Evolutionary conservation across 2,329 filamentous ascomycete genomes (phyloP).

Genomic region (Emergomyces orientalis): DNA sequence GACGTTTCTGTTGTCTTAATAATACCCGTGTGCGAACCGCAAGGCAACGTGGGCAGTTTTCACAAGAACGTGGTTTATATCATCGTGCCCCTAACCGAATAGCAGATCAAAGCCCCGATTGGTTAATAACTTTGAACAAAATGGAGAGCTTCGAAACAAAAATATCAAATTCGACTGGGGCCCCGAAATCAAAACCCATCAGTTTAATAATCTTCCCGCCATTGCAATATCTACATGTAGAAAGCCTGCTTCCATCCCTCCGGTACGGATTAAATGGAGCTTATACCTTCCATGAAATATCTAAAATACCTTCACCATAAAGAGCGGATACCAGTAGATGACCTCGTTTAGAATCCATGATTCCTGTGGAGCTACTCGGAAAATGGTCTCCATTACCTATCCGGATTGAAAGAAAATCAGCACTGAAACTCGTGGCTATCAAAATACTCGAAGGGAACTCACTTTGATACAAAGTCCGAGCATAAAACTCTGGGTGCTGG

Average conservation of each 20-base stretch:
- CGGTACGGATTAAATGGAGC: neutral
- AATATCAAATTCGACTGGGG: neutral
- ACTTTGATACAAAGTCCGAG: constrained; percentile 15
- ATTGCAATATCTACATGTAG: neutral
- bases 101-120: neutral
- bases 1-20: neutral
- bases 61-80: neutral
- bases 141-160: neutral
- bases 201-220: neutral
- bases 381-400: constrained; percentile 16
- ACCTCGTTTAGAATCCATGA: constrained; percentile 16
- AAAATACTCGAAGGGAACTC: neutral
- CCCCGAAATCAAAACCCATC: neutral
- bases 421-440: neutral
- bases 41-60: neutral
- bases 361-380: constrained; percentile 13
- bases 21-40: neutral
- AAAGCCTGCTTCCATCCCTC: neutral
- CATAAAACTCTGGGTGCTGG: constrained; percentile 10
- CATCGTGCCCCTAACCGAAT: too few relatives aligned
- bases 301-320: constrained; percentile 16
- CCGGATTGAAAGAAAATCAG: neutral
- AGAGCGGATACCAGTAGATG: constrained; percentile 14
- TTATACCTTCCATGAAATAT: constrained; percentile 13
- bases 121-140: neutral